Conservation (phyloP, 805 yeast species). For the Lachancea dasiensis region DNA sequence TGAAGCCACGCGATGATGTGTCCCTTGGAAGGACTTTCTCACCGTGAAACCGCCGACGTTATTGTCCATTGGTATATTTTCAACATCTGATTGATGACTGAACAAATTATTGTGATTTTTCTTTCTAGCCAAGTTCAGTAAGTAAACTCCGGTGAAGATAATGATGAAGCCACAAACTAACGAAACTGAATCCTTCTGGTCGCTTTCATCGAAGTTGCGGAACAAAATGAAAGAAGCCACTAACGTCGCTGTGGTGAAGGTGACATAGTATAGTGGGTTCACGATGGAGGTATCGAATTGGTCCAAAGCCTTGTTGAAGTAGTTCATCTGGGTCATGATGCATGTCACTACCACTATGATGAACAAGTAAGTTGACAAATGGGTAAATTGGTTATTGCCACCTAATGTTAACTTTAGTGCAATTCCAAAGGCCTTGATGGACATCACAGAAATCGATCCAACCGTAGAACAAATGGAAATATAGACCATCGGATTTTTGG, state of each 20-base stretch:
- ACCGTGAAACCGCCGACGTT: slow-evolving; percentile 74
- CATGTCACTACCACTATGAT: slow-evolving; percentile 71
- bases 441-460: slow-evolving; percentile 86
- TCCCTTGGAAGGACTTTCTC: slow-evolving; percentile 64
- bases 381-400: slow-evolving; percentile 85
- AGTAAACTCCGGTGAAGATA: slow-evolving; percentile 81
- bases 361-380: slow-evolving; percentile 77
- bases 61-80: slow-evolving; percentile 74
- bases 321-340: slow-evolving; percentile 87
- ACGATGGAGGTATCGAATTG: slow-evolving; percentile 91
- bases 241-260: slow-evolving; percentile 84
- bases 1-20: slow-evolving; percentile 12
- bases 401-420: slow-evolving; percentile 78
- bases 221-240: slow-evolving; percentile 81
- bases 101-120: slow-evolving; percentile 44
- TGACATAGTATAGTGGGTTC: slow-evolving; percentile 84
- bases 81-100: slow-evolving; percentile 47
- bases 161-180: slow-evolving; percentile 79
- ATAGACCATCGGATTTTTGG: slow-evolving; percentile 79
- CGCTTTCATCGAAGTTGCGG: slow-evolving; percentile 80
- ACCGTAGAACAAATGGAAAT: slow-evolving; percentile 85
- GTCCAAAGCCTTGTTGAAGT: slow-evolving; percentile 87
- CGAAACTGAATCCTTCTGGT: slow-evolving; percentile 73
- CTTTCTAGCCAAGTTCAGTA: slow-evolving; percentile 71
- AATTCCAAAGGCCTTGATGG: slow-evolving; percentile 89